These are phyloP conservation scores for Didymella exigua DNA, from an alignment of 2,329 filamentous ascomycete species.

Conservation along the genomic window DNA sequence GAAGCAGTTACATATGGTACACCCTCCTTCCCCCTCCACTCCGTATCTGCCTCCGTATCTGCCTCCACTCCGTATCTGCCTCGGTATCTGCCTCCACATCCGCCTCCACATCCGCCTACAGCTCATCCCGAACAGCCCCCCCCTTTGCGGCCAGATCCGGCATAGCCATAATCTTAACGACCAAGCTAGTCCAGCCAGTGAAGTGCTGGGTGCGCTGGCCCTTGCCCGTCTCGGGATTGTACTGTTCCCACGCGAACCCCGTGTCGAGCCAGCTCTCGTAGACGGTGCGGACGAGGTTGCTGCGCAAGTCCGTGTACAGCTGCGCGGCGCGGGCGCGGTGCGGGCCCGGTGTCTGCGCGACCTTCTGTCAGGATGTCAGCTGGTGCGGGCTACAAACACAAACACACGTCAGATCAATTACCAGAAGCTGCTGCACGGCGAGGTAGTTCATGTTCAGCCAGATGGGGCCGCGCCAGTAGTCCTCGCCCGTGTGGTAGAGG, in stretches of 20 bases:
- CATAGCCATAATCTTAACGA: constrained; percentile 98
- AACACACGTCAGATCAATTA: too few relatives aligned
- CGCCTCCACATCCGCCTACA: too few relatives aligned
- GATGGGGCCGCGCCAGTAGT: constrained; percentile 94
- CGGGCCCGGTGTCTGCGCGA: constrained; percentile 69
- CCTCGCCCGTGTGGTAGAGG: constrained; percentile 88
- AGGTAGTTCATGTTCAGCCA: constrained; percentile 99
- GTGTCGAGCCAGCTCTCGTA: constrained; percentile 88
- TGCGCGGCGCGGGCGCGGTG: constrained; percentile 70
- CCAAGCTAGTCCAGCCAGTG: constrained; percentile 97
- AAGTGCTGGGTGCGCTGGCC: constrained; percentile 98
- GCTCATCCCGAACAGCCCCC: constrained; percentile 42
- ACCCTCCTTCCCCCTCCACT: too few relatives aligned
- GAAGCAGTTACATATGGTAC: too few relatives aligned
- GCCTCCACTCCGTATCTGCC: too few relatives aligned
- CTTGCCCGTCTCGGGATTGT: constrained; percentile 87
- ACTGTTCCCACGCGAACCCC: constrained; percentile 98
- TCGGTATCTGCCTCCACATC: too few relatives aligned
- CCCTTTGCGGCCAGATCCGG: constrained; percentile 63
- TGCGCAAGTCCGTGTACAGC: constrained; percentile 77
- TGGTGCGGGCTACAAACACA: too few relatives aligned
- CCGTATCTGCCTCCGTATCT: too few relatives aligned
- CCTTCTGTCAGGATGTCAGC: constrained; percentile 55
- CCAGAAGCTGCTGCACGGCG: constrained; percentile 72
- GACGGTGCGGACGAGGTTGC: constrained; percentile 86